phyloP scores from a whole-genome alignment of 208 protist species.

The Trichomonas vaginalis region DNA sequence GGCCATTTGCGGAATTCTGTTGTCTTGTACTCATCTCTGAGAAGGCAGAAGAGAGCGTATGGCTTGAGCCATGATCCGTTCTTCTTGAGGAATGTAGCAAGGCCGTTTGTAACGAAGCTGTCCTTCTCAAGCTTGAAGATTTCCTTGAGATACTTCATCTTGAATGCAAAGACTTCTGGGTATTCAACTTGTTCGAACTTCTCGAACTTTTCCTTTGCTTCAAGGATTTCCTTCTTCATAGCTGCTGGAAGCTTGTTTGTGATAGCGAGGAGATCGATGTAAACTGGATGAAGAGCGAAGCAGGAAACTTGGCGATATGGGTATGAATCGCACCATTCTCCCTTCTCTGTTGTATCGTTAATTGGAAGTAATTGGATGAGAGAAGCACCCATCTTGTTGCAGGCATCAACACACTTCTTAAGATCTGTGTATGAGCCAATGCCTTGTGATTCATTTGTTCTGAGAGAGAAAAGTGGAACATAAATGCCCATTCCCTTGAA shows the following conservation, averaged over 20 bases:
- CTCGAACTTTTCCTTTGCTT: not conserved
- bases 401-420: not conserved
- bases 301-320: not conserved
- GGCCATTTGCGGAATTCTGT: not conserved
- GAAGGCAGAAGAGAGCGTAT: not conserved
- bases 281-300: not conserved
- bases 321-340: not conserved
- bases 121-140: not conserved
- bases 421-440: not conserved
- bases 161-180: not conserved
- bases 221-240: not conserved
- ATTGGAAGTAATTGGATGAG: not conserved
- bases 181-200: not conserved
- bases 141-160: not conserved
- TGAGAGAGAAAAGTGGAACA: not conserved
- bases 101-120: not conserved
- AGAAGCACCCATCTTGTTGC: not conserved
- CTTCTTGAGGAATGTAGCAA: not conserved
- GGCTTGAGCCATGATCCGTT: not conserved
- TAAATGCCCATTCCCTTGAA: not conserved
- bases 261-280: not conserved
- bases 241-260: not conserved
- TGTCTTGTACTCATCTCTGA: not conserved
- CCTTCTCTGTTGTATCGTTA: not conserved
- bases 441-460: not conserved